These are phyloP conservation scores for Somion occarium DNA, from an alignment of 1,284 basidiomycete genomes.

Conservation along the genomic window DNA sequence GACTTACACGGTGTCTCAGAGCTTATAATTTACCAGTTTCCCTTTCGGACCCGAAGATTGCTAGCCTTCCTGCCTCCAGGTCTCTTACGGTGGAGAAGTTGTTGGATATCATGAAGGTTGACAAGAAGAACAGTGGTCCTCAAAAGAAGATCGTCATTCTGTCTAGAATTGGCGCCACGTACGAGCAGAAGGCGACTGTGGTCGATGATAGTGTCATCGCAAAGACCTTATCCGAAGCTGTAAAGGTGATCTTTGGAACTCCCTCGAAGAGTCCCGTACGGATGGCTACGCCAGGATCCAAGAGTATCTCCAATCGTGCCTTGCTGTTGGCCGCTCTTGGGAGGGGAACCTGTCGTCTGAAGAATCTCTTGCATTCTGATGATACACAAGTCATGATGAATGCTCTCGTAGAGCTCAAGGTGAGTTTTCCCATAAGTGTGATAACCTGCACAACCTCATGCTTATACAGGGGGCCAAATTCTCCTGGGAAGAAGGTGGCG, in stretches of 20 bases:
- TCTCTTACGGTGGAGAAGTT: constrained; percentile 78
- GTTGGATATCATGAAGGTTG: constrained; percentile 90
- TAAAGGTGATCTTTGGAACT: constrained; percentile 65
- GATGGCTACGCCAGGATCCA: constrained; percentile 93
- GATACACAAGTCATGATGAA: constrained; percentile 99
- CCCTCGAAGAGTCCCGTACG: constrained; percentile 67
- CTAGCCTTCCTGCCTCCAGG: constrained; percentile 65
- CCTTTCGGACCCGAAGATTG: constrained; percentile 71
- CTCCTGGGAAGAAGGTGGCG: constrained; percentile 90
- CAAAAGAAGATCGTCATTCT: constrained; percentile 95
- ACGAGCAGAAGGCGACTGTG: constrained; percentile 87
- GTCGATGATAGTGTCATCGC: constrained; percentile 80
- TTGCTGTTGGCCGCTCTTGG: constrained; percentile 92
- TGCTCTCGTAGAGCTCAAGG: constrained; percentile 84
- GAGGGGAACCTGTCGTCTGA: constrained; percentile 83
- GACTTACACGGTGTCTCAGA: constrained; percentile 79
- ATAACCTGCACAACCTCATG: neutral
- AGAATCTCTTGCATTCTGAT: constrained; percentile 93
- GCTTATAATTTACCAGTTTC: constrained; percentile 86
- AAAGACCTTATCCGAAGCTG: constrained; percentile 77
- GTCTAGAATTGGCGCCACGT: constrained; percentile 86
- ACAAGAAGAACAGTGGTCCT: constrained; percentile 95
- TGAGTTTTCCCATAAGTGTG: constrained; percentile 26
- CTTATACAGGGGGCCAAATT: constrained; percentile 78
- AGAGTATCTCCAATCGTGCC: constrained; percentile 96